Evolutionary conservation across 208 protist species (phyloP).

Genomic region (Acanthamoeba castellanii): DNA sequence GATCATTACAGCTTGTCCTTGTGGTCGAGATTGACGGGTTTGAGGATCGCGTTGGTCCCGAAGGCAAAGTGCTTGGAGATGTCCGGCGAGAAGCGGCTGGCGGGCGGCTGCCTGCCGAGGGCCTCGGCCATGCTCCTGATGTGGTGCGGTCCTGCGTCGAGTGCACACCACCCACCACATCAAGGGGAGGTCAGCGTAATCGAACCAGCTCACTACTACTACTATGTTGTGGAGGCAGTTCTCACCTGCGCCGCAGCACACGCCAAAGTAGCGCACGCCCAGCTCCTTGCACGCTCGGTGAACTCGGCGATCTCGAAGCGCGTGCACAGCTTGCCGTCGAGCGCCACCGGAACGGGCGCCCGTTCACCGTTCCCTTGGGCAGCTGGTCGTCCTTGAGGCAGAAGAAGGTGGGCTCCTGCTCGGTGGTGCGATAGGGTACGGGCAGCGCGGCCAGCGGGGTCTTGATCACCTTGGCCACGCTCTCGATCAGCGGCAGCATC

Average conservation of each 20-base stretch:
- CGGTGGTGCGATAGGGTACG: constrained; percentile 67
- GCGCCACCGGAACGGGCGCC: constrained; percentile 50
- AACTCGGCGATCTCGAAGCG: constrained; percentile 56
- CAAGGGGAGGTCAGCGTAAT: neutral
- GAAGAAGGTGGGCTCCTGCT: constrained; percentile 72
- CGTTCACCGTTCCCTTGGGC: constrained; percentile 21
- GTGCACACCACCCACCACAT: no score
- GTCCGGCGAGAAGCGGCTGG: constrained; percentile 38
- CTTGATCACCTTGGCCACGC: constrained; percentile 51
- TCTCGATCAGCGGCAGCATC: constrained; percentile 59
- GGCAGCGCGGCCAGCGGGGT: constrained; percentile 68
- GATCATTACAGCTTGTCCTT: constrained; percentile 58
- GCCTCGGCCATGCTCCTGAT: constrained; percentile 59
- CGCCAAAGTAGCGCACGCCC: constrained; percentile 71
- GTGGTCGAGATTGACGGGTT: constrained; percentile 20
- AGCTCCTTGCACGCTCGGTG: constrained; percentile 24
- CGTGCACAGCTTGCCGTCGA: constrained; percentile 52
- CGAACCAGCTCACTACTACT: neutral
- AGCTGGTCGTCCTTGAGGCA: constrained; percentile 34
- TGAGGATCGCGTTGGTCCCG: constrained; percentile 11
- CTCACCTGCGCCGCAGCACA: constrained; percentile 60
- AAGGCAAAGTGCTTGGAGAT: constrained; percentile 71
- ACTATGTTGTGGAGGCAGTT: neutral
- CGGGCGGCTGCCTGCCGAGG: constrained; percentile 10
- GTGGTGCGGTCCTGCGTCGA: constrained; percentile 31